Evolutionary conservation across 805 yeast species (phyloP), one percentile per base, ranked within the genome.

Genomic region (Maudiozyma barnettii): DNA sequence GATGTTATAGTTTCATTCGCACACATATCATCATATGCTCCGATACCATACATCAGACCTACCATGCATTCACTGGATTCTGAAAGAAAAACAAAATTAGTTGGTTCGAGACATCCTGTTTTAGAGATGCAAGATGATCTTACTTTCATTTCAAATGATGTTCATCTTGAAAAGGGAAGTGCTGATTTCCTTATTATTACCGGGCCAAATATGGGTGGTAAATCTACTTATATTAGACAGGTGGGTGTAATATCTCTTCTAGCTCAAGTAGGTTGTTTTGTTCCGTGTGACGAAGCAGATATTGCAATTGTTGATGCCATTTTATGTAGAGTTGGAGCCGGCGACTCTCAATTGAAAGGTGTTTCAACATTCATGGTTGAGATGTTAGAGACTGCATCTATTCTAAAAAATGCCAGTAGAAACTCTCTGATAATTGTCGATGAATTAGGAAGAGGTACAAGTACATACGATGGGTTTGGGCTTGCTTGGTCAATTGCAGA

Each of bases 191-290:
- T 79, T 7, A 84, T 93, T 19, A 87, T 93, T 22, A 90, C 97
- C 0, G 97, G 97, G 31, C 97, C 97, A 35, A 90, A 90, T 62
- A 90, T 90, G 97, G 97, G 97, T 51, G 97, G 97, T 61, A 90
- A 90, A 64, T 88, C 96, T 0, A 90, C 97, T 0, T 90, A 85
- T 63, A 88, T 90, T 44, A 75, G 96, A 52, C 95, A 90, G 58
- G 73, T 86, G 43, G 97, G 96, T 12, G 93, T 84, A 1, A 82
- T 89, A 47, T 82, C 93, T 2, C 68, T 90, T 43, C 75, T 90
- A 85, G 85, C 87, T 23, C 97, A 90, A 63, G 77, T 88, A 19
- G 97, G 97, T 1, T 83, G 93, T 49, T 90, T 83, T 60, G 79
- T 90, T 22, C 99, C 99, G 2, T 82, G 84, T 51, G 72, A 71